Percentiles rank a stretch among this genome's conserved stretches.
These are phyloP conservation scores for Trichophyton verrucosum DNA, from an alignment of 2,329 filamentous ascomycete genomes.

Conservation along the genomic window DNA sequence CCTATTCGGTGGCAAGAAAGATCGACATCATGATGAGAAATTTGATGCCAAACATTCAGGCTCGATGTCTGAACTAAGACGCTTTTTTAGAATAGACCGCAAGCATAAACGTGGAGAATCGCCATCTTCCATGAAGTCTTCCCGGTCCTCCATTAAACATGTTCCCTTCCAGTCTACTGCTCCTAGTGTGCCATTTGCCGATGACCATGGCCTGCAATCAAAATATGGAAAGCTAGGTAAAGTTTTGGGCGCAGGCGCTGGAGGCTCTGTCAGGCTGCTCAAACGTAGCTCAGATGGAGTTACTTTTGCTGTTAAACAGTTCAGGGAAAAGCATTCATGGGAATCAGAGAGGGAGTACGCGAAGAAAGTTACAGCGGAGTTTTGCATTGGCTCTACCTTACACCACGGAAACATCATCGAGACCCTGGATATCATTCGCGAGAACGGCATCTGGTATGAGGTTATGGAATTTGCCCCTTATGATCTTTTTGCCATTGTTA, in stretches of 20 bases:
- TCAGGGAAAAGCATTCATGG: slow-evolving; percentile 79
- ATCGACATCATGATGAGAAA: slow-evolving; percentile 36
- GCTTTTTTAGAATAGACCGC: slow-evolving; percentile 74
- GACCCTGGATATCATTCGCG: slow-evolving; percentile 89
- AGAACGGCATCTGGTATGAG: slow-evolving; percentile 90
- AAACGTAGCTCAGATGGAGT: slow-evolving; percentile 84
- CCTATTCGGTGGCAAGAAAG: slow-evolving; percentile 44
- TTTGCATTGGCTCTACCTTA: slow-evolving; percentile 91
- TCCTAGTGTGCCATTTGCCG: slow-evolving; percentile 65
- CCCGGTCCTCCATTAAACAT: slow-evolving; percentile 40
- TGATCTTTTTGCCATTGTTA: slow-evolving; percentile 94
- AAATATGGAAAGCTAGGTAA: slow-evolving; percentile 96
- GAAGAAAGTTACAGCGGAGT: slow-evolving; percentile 96
- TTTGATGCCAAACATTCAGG: slow-evolving; percentile 46
- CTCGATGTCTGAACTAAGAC: slow-evolving; percentile 88
- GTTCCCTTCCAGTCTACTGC: slow-evolving; percentile 41
- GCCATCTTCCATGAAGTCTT: slow-evolving; percentile 44
- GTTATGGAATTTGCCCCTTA: slow-evolving; percentile 98
- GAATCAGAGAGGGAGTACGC: slow-evolving; percentile 92
- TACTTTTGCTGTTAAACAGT: slow-evolving; percentile 96
- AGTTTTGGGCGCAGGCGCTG: slow-evolving; percentile 84
- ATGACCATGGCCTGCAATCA: slow-evolving; percentile 78
- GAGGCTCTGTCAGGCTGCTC: slow-evolving; percentile 87
- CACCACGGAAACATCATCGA: slow-evolving; percentile 98
- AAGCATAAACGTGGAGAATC: slow-evolving; percentile 54